phyloP scores from a whole-genome alignment of 805 yeast genomes.

The Candida wancherniae region DNA sequence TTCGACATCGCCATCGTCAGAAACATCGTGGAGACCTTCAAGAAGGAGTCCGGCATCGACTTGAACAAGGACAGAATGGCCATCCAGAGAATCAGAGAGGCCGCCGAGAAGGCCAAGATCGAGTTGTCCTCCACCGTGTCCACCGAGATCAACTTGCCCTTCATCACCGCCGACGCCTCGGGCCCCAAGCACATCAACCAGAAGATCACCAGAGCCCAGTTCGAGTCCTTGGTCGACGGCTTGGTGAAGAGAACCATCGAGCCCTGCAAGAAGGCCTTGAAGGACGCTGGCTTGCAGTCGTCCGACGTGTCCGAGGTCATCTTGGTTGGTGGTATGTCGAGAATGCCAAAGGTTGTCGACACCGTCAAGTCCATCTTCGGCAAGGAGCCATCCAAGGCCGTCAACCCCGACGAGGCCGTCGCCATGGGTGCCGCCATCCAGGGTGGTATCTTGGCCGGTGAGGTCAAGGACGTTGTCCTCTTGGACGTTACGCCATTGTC shows the following conservation, averaged over 20 bases:
- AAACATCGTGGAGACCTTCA: constrained; percentile 74
- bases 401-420: constrained; percentile 93
- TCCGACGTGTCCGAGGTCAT: constrained; percentile 74
- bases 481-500: constrained; percentile 88
- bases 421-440: constrained; percentile 97
- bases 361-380: constrained; percentile 74
- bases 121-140: constrained; percentile 71
- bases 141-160: constrained; percentile 77
- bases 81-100: constrained; percentile 68
- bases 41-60: constrained; percentile 66
- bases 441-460: constrained; percentile 95
- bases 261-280: constrained; percentile 77
- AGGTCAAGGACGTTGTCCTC: constrained; percentile 84
- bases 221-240: constrained; percentile 61
- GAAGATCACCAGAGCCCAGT: constrained; percentile 61
- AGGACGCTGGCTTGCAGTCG: constrained; percentile 68
- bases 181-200: constrained; percentile 77
- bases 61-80: constrained; percentile 38
- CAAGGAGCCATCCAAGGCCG: constrained; percentile 82
- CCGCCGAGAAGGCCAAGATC: constrained; percentile 82
- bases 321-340: constrained; percentile 86
- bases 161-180: constrained; percentile 81
- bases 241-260: constrained; percentile 68
- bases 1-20: constrained; percentile 84
- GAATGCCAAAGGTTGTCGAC: constrained; percentile 84